Percentiles rank a stretch among this genome's conserved stretches.
phyloP scores from a whole-genome alignment of 176 grass and related monocot genomes.

The Dactylis glomerata region DNA sequence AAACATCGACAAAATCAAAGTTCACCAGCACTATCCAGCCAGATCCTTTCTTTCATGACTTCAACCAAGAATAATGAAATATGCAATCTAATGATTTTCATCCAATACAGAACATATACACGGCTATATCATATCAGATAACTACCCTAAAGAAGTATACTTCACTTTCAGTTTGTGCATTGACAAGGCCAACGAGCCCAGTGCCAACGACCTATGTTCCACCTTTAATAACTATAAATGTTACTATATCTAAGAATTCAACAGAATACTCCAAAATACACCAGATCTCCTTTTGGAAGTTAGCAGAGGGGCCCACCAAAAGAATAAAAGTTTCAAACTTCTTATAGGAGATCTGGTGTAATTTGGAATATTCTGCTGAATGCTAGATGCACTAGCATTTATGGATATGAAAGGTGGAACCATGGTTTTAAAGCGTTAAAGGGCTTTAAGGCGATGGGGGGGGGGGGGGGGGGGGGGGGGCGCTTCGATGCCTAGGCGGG shows the following conservation, averaged over 20 bases:
- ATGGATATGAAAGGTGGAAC: background rate
- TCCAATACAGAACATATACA: background rate
- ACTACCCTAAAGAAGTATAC: slow-evolving; percentile 3
- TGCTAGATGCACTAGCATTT: background rate
- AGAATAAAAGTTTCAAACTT: background rate
- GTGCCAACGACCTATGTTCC: background rate
- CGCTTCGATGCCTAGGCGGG: too few relatives aligned
- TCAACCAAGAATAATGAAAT: background rate
- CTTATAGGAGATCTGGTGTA: background rate
- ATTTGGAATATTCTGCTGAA: background rate
- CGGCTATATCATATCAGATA: background rate
- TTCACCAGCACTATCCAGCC: background rate
- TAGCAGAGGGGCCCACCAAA: background rate
- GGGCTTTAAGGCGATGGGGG: too few relatives aligned
- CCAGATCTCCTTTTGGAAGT: background rate
- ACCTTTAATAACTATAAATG: background rate
- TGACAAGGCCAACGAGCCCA: background rate
- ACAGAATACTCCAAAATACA: background rate
- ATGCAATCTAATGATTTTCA: background rate
- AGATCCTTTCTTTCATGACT: background rate
- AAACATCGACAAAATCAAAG: slow-evolving; percentile 17
- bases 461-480: too few relatives aligned
- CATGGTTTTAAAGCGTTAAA: too few relatives aligned
- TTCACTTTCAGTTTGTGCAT: background rate
- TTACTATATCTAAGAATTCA: background rate